phyloP scores from a whole-genome alignment of 805 yeast genomes.

The Metschnikowia orientalis region DNA sequence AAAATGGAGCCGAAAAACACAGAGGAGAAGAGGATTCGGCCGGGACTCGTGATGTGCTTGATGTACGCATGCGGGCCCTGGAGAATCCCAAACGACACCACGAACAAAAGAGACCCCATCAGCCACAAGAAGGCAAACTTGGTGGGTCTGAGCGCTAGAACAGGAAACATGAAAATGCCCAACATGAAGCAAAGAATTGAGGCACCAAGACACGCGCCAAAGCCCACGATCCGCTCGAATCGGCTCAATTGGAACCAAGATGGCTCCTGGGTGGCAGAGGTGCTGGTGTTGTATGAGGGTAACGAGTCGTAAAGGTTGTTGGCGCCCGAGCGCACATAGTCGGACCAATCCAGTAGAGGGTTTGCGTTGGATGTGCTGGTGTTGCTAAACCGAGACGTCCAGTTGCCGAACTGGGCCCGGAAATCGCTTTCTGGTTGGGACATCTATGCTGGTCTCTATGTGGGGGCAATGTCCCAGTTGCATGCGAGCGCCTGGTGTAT shows the following conservation, averaged over 20 bases:
- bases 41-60: slow-evolving; percentile 67
- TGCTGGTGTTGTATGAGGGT: slow-evolving; percentile 57
- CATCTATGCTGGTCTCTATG: too few relatives aligned
- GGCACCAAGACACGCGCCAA: slow-evolving; percentile 70
- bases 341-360: slow-evolving; percentile 39
- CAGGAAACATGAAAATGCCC: slow-evolving; percentile 83
- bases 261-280: slow-evolving; percentile 53
- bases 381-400: slow-evolving; percentile 14
- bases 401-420: slow-evolving; percentile 18
- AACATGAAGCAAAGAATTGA: slow-evolving; percentile 77
- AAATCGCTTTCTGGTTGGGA: slow-evolving; percentile 20
- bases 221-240: slow-evolving; percentile 76
- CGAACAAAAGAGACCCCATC: slow-evolving; percentile 81
- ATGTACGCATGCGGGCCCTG: slow-evolving; percentile 88
- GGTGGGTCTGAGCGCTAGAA: slow-evolving; percentile 81
- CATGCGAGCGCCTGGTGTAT: too few relatives aligned
- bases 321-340: slow-evolving; percentile 38
- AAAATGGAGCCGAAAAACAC: slow-evolving; percentile 79
- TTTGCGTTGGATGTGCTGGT: slow-evolving; percentile 17
- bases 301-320: slow-evolving; percentile 60
- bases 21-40: slow-evolving; percentile 72
- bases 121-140: slow-evolving; percentile 92
- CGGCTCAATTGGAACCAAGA: slow-evolving; percentile 72
- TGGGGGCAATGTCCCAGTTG: too few relatives aligned
- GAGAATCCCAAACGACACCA: slow-evolving; percentile 81